These are phyloP conservation scores for Rosa chinensis DNA, from an alignment of 306 rosid genomes.

Conservation along the genomic window DNA sequence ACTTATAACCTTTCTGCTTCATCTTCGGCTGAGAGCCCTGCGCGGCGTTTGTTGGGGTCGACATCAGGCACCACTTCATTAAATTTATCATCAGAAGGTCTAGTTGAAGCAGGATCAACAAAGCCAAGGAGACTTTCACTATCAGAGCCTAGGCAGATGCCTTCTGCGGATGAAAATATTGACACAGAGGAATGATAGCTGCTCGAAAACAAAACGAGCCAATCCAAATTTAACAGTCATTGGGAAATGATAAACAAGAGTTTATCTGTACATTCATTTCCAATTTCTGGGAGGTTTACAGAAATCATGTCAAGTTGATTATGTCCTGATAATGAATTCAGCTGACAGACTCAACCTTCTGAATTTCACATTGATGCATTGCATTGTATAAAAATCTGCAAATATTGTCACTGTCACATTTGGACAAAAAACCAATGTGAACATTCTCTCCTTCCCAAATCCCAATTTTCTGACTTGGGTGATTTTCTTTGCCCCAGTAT, in stretches of 20 bases:
- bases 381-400: slow-evolving; percentile 78
- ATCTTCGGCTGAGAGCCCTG: slow-evolving; percentile 60
- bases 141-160: slow-evolving; percentile 75
- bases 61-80: slow-evolving; percentile 72
- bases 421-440: slow-evolving; percentile 64
- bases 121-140: slow-evolving; percentile 76
- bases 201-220: slow-evolving; percentile 44
- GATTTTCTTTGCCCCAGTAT: slow-evolving; percentile 26
- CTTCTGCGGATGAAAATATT: slow-evolving; percentile 70
- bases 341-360: slow-evolving; percentile 56
- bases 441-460: slow-evolving; percentile 58
- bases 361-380: slow-evolving; percentile 65
- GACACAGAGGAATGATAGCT: slow-evolving; percentile 68
- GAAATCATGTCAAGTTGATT: slow-evolving; percentile 59
- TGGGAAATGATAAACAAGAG: slow-evolving; percentile 58
- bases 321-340: slow-evolving; percentile 58
- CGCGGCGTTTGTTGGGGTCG: slow-evolving; percentile 69
- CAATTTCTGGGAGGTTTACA: slow-evolving; percentile 81
- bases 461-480: slow-evolving; percentile 35
- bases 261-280: slow-evolving; percentile 81
- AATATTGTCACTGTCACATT: slow-evolving; percentile 77
- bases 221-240: slow-evolving; percentile 51
- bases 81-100: slow-evolving; percentile 80
- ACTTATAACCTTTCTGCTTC: slow-evolving; percentile 65
- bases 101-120: slow-evolving; percentile 65